Base-by-base conservation (phyloP, 225 moss, liverwort and hornwort genomes). In the Takakia lepidozioides region DNA sequence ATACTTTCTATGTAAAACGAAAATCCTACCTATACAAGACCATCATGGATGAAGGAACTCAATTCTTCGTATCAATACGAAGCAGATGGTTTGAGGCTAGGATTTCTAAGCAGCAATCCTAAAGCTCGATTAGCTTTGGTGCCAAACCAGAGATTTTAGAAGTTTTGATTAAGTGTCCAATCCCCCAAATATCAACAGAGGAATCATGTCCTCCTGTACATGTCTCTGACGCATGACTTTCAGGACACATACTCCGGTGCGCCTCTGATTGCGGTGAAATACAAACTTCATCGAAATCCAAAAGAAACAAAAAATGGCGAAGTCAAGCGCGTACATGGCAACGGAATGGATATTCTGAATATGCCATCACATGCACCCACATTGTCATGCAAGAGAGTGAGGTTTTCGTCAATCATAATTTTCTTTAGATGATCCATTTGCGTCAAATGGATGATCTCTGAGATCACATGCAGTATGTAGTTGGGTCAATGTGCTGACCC, bases 101-200 rank as follows among this genome's bases (percentile, higher is more conserved):
- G 48, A 29, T 3, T 49, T 14, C 16, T 5, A 1, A 49, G 26
- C 29, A 49, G 26, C 3, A 1, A 4, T 49, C 26, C 48, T 29
- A 27, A 49, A 29, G 27, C 29, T 49, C 0, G 29, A 49, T 49
- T 14, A 49, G 26, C 29, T 49, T 28, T 29, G 25, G 20, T 27
- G 26, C 11, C 25, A 49, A 28, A 49, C 15, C 26, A 4, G 1
- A 9, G 1, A 27, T 10, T 27, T 16, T 18, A 49, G 17, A 49
- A 15, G 26, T 27, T 18, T 49, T 16, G 26, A 49, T 29, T 15
- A 49, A 49, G 48, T 49, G 48, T 14, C 48, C 48, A 17, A 49
- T 3, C 3, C 48, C 29, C 48, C 48, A 49, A 28, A 49, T 49
- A 28, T 49, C 48, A 49, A 49, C 48, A 28, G 48, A 1, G 19